Conservation (phyloP, 108 stramenopile species). For the Skeletonema costatum region DNA sequence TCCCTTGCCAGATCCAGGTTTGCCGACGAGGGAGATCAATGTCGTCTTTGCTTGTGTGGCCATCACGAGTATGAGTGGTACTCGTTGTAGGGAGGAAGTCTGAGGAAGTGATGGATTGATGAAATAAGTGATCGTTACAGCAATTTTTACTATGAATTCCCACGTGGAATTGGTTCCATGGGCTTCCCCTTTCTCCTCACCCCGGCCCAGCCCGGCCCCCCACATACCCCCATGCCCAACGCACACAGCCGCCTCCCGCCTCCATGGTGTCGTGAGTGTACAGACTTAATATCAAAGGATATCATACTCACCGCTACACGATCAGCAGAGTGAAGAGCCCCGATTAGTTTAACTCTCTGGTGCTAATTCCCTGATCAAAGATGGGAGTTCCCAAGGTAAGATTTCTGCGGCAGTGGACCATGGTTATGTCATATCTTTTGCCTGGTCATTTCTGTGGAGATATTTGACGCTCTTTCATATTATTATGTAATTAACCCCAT, state of each 20-base stretch:
- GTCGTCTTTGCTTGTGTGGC: neutral
- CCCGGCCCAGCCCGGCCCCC: no score
- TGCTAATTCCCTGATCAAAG: neutral
- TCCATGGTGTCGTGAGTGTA: no score
- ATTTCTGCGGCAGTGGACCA: neutral
- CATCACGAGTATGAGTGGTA: neutral
- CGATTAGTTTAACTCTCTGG: neutral
- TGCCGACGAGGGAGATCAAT: neutral
- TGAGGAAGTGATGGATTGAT: no score
- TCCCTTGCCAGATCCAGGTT: neutral
- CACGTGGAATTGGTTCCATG: no score
- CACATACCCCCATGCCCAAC: no score
- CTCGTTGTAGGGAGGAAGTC: no score
- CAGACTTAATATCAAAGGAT: no score
- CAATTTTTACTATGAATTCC: no score
- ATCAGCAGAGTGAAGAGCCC: neutral
- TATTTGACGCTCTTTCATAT: neutral
- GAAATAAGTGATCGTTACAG: no score
- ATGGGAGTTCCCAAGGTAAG: slow-evolving; percentile 33
- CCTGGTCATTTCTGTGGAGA: neutral
- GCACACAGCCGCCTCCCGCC: no score
- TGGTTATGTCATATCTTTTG: neutral
- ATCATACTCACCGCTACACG: neutral
- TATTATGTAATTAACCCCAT: neutral
- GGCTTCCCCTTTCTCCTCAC: no score